These are phyloP conservation scores for Biscogniauxia marginata DNA, from an alignment of 2,329 filamentous ascomycete genomes.

Conservation along the genomic window DNA sequence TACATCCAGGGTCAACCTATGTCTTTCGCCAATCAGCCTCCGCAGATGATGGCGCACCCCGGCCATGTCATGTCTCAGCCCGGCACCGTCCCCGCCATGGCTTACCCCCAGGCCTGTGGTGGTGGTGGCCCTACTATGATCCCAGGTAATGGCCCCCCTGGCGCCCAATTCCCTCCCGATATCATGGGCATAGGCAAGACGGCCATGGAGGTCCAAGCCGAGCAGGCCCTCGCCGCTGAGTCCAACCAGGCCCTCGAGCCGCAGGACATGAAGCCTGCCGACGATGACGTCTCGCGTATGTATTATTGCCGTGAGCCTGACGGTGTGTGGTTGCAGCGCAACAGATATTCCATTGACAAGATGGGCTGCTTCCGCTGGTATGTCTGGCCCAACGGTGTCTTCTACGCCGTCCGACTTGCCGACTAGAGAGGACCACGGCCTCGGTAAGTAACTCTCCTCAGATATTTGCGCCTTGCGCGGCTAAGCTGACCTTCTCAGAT, in stretches of 20 bases:
- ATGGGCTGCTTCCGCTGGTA: conserved; percentile 60
- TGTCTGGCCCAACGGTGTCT: conserved; percentile 54
- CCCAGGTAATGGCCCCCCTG: conserved; percentile 10
- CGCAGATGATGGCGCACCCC: conserved; percentile 3
- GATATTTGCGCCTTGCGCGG: not conserved
- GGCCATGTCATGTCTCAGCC: conserved; percentile 9
- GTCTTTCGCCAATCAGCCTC: not conserved
- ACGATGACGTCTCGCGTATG: conserved; percentile 58
- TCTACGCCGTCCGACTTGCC: conserved; percentile 59
- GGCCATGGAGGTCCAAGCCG: conserved; percentile 43
- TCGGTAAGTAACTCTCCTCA: conserved; percentile 13
- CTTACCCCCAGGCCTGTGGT: conserved; percentile 1
- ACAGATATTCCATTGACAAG: conserved; percentile 59
- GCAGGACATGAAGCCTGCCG: conserved; percentile 62
- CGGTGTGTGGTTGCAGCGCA: conserved; percentile 58
- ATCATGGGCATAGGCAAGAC: conserved; percentile 54
- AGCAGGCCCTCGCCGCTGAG: conserved; percentile 49
- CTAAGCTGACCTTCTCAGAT: not conserved
- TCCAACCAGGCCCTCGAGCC: conserved; percentile 52
- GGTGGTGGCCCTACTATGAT: not conserved
- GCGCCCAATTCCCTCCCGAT: conserved; percentile 36
- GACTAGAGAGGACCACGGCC: conserved; percentile 25
- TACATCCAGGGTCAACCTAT: conserved; percentile 9
- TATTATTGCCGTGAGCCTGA: conserved; percentile 63
- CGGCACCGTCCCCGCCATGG: conserved; percentile 14